Base-by-base conservation (phyloP, 352 stramenopile genomes). In the Globisporangium orthogonon region DNA sequence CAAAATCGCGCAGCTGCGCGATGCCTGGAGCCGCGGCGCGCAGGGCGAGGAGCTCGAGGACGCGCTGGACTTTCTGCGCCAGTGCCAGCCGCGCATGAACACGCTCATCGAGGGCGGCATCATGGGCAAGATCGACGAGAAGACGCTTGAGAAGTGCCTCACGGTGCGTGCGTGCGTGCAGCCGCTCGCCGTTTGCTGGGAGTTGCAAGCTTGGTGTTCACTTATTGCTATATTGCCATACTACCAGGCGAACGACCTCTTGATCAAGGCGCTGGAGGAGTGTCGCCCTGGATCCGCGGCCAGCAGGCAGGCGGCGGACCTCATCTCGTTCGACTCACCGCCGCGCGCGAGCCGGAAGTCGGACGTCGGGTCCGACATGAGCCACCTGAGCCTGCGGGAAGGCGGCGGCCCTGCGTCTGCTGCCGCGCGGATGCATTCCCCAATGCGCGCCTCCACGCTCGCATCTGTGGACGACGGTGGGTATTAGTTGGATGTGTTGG, bases 1-100 rank as follows among this genome's bases (percentile, higher is more conserved):
- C n/a, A 91, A 91, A 59, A 87, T 89, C 33, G 62, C 74, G 37
- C 49, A 66, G 10, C 70, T 86, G 31, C 72, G 69, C 14, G 69
- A 83, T 23, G 35, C 90, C 0, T 61, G 73, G n/a, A 56, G 60
- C 2, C 43, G 57, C 5, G 73, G 66, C 23, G 57, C 65, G 15
- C 60, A 61, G 7, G 61, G 55, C 13, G 79, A 87, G 18, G 65
- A 76, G 33, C 60, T 86, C 17, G 85, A 94, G 29, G 75, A 94
- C 39, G 70, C 80, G 13, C 54, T 91, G 44, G 85, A 94, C 59
- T 94, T 94, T 54, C 56, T 94, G 47, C 80, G 72, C 1, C 85
- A 94, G 60, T 94, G 85, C 59, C 80, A 90, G 54, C 85, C 83
- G 6, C 81, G 85, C 48, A 94, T 94, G 82, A 94, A 94, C 63